Base-by-base conservation (phyloP, 345 rosid genomes). In the Turritis glabra region DNA sequence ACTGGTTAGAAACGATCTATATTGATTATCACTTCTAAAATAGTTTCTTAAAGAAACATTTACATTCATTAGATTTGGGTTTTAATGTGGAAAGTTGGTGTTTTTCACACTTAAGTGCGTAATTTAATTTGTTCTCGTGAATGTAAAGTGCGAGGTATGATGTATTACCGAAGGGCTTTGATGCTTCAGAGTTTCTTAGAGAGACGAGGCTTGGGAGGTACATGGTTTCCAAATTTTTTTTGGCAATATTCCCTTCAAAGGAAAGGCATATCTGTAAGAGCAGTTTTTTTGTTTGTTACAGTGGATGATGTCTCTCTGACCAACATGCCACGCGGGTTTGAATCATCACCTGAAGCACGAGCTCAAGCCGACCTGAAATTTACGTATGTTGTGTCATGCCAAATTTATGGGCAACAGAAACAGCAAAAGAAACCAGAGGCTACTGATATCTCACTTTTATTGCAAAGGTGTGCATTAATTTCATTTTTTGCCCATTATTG, bases 161-260 rank as follows among this genome's bases (percentile, higher is more conserved):
- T 95, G 99, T 95, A 95, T 70, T 95, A 95, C 68, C 86, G 99
- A 82, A 90, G 97, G 84, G 99, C 99, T 78, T 82, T 95, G 75
- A 89, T 95, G 97, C 83, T 95, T 46, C 99, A 92, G 87, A 92
- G 98, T 83, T 88, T 77, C 82, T 80, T 92, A 47, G 99, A 95
- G 79, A 85, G 84, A 67, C 83, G 98, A 82, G 75, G 88, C 71
- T 58, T 85, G 56, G 91, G 91, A 88, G 98, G 99, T 92, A 84
- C 71, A 44, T 56, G 27, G 52, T 69, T 60, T 33, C 14, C 27
- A 7, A 47, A 15, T 35, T 46, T n/a, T 67, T 63, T 65, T 63
- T 64, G 62, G 50, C 51, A 13, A 30, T 60, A 26, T 26, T 40
- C 27, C 30, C 50, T 70, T 55, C 27, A 14, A 26, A 25, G 48